A percentile compares a stretch with the other conserved stretches of the same genome.
Evolutionary conservation across 257 asterid species (phyloP).

Genomic region (Galeopsis tetrahit): DNA sequence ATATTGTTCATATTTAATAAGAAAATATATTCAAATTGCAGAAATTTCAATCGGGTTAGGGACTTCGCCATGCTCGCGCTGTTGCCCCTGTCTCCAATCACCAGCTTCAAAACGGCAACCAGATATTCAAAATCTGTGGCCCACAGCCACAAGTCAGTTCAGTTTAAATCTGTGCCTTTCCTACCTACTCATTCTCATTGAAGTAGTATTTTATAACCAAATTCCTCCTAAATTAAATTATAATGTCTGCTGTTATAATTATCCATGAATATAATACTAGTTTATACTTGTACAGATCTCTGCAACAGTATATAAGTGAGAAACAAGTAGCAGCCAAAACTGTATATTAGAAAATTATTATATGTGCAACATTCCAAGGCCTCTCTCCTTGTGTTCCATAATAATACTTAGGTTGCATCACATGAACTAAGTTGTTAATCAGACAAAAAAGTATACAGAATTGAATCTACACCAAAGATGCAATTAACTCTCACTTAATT

Average conservation of each 20-base stretch:
- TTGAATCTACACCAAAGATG: conserved; percentile 15
- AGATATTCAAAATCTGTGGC: too few species aligned
- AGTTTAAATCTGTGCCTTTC: too few species aligned
- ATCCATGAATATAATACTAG: background rate
- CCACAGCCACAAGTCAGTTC: too few species aligned
- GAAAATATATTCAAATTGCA: too few species aligned
- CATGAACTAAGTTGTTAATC: background rate
- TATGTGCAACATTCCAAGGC: background rate
- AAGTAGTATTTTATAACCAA: too few species aligned
- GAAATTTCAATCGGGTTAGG: too few species aligned
- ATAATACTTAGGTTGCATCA: background rate
- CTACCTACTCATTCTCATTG: too few species aligned
- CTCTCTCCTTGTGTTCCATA: conserved; percentile 3
- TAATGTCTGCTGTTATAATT: background rate
- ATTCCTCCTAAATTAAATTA: background rate
- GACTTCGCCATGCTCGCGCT: too few species aligned
- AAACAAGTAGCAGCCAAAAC: background rate
- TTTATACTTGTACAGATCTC: background rate
- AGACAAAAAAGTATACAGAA: conserved; percentile 3
- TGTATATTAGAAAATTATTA: background rate
- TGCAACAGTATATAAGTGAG: too few species aligned
- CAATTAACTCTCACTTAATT: background rate
- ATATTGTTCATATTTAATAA: too few species aligned
- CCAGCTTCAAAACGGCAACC: too few species aligned
- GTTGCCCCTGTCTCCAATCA: too few species aligned